Conservation (phyloP, 1,139 yeast genomes). For the Candida dubliniensis region DNA sequence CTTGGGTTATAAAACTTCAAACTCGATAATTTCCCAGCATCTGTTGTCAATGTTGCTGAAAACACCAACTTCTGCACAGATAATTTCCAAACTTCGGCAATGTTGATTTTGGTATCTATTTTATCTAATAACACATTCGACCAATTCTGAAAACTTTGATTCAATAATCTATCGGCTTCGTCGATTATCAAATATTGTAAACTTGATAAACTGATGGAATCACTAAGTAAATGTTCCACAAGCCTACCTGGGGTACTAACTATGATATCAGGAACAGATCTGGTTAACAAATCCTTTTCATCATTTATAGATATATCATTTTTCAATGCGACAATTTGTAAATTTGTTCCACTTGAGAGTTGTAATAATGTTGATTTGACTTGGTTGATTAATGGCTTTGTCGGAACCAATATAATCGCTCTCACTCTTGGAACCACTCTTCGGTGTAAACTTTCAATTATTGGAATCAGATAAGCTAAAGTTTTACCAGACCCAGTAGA, state of each 20-base stretch:
- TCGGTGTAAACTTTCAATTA: constrained; percentile 62
- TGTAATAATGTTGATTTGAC: constrained; percentile 65
- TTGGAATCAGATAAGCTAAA: constrained; percentile 82
- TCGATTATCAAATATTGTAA: constrained; percentile 79
- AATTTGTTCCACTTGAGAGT: constrained; percentile 65
- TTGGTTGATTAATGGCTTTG: constrained; percentile 83
- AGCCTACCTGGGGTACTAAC: constrained; percentile 91
- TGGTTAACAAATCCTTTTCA: constrained; percentile 54
- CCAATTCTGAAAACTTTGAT: constrained; percentile 96
- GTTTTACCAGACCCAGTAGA: constrained; percentile 98
- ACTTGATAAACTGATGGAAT: constrained; percentile 41
- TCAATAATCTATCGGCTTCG: constrained; percentile 90
- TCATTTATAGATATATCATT: constrained; percentile 61
- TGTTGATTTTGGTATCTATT: constrained; percentile 36
- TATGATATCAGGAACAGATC: constrained; percentile 69
- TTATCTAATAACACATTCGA: constrained; percentile 60
- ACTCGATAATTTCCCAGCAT: constrained; percentile 79
- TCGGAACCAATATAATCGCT: constrained; percentile 83
- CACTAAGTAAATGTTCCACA: constrained; percentile 72
- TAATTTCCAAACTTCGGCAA: constrained; percentile 29
- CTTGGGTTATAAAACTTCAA: constrained; percentile 69
- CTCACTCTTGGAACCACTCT: constrained; percentile 74
- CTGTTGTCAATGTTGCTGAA: constrained; percentile 92
- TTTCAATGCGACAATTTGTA: constrained; percentile 60
- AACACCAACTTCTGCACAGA: constrained; percentile 65